Base-by-base conservation (phyloP, 108 stramenopile genomes). In the Skeletonema costatum region DNA sequence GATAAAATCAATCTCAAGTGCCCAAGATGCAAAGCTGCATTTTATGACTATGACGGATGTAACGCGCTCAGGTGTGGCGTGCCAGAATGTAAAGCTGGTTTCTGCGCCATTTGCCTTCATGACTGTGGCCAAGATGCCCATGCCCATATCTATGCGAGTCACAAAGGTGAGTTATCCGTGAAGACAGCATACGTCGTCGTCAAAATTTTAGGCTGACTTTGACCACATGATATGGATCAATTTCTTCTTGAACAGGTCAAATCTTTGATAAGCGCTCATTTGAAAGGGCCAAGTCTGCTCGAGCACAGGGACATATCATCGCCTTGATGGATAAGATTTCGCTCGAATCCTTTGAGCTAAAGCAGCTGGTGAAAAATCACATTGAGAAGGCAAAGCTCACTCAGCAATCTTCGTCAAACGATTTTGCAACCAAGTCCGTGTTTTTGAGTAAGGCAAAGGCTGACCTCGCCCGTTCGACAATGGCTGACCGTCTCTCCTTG, bases 41-140 rank as follows among this genome's bases (percentile, higher is more conserved):
- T 86, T 51, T 19, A 72, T 71, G 85, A 86, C 62, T 86, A 86
- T 58, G 78, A 75, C 17, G 85, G 85, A n/a, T 86, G 85, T 60
- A 83, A 86, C 46, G 85, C 85, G 21, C 66, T 86, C 44, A 76
- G 21, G 9, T 86, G 85, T 38, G 67, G 46, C 7, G 44, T 39
- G 25, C 50, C 64, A 9, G 41, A 38, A 14, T 86, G 82, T 32
- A 65, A 32, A 51, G 85, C 85, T 58, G 69, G 64, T 25, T 83
- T 86, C 44, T 86, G 85, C 63, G 85, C 85, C 12, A 76, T 86
- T 12, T 86, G 85, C 33, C 72, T 85, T 0, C 13, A 74, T 14
- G 85, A 85, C 71, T 85, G 85, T 65, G 85, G 79, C 11, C 14
- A 38, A 5, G 68, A 86, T 76, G 85, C 85, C 17, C 82, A 86